Base-by-base conservation (phyloP, 805 yeast species). In the Cyberlindnera sargentensis region DNA sequence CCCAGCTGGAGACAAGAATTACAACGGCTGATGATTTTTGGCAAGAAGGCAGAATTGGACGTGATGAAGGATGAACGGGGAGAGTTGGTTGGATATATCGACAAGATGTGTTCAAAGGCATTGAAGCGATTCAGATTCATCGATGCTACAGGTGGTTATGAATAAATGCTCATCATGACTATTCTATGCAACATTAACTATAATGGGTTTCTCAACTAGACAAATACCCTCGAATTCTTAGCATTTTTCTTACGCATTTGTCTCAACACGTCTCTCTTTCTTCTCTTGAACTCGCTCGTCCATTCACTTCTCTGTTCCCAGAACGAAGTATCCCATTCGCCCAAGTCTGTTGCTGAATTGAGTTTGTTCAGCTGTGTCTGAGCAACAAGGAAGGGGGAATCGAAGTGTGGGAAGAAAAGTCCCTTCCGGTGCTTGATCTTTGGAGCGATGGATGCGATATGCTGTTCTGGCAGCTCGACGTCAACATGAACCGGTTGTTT, bases 311-410 rank as follows among this genome's bases (percentile, higher is more conserved):
- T 76, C 60, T 80, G 76, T 37, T 79, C 84, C 82, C 86, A 87
- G 62, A 90, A 91, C 75, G 84, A 80, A 35, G 72, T 65, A 39
- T 82, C 88, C 77, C 91, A 89, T 8, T 66, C 67, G 3, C 63
- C 66, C 23, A 70, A 64, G 10, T 58, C 56, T 4, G 58, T 61
- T 5, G 51, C 50, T 7, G 58, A 65, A 23, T 57, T 56, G 31
- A 84, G 52, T 54, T 79, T 82, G 46, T 75, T 76, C 39, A 88
- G 61, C 60, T 85, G 95, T 0, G 96, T 72, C 64, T 90, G 98
- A 0, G 96, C 82, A 40, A 76, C 77, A 49, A 91, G 67, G 64
- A 87, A 91, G 1, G 96, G 96, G 1, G 97, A 90, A 20, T 84
- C 84, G 9, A 71, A 66, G 60, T 91, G 97, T 2, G 82, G 67